These are phyloP conservation scores for Phytophthora nicotianae DNA, from an alignment of 352 stramenopile genomes.

Conservation along the genomic window DNA sequence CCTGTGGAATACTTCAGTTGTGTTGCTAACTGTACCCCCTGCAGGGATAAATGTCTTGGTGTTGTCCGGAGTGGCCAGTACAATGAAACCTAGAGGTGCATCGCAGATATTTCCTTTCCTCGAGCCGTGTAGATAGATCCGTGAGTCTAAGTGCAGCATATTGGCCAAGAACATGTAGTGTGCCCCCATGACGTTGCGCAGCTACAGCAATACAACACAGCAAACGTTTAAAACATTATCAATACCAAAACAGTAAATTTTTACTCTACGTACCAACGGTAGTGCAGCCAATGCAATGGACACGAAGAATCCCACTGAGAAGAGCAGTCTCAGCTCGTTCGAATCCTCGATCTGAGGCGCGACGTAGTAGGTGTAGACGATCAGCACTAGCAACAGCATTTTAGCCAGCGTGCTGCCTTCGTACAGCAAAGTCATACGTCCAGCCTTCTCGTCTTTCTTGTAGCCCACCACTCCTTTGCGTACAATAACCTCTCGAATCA, in stretches of 20 bases:
- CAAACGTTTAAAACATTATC: neutral
- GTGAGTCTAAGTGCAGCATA: slow-evolving; percentile 64
- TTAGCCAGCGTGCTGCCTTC: slow-evolving; percentile 74
- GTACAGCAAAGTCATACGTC: slow-evolving; percentile 66
- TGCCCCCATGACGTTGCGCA: slow-evolving; percentile 72
- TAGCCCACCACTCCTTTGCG: slow-evolving; percentile 67
- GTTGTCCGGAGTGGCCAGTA: slow-evolving; percentile 59
- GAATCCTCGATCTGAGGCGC: slow-evolving; percentile 56
- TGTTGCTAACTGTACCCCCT: slow-evolving; percentile 52
- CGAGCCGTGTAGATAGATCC: slow-evolving; percentile 49
- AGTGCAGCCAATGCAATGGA: slow-evolving; percentile 61
- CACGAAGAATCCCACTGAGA: slow-evolving; percentile 75
- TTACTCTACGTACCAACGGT: slow-evolving; percentile 45
- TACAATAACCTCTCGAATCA: slow-evolving; percentile 71
- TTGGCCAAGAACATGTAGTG: slow-evolving; percentile 84
- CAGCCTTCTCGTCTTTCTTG: slow-evolving; percentile 61
- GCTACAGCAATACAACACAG: slow-evolving; percentile 30
- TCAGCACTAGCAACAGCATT: slow-evolving; percentile 65
- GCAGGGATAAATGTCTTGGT: slow-evolving; percentile 75
- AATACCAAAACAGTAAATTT: neutral
- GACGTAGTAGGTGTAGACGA: slow-evolving; percentile 84
- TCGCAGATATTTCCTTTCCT: slow-evolving; percentile 57
- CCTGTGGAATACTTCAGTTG: slow-evolving; percentile 56
- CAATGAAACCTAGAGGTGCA: slow-evolving; percentile 69
- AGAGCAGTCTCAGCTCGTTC: slow-evolving; percentile 52